phyloP scores from a whole-genome alignment of 768 basidiomycete genomes.

The Hypsizygus marmoreus region DNA sequence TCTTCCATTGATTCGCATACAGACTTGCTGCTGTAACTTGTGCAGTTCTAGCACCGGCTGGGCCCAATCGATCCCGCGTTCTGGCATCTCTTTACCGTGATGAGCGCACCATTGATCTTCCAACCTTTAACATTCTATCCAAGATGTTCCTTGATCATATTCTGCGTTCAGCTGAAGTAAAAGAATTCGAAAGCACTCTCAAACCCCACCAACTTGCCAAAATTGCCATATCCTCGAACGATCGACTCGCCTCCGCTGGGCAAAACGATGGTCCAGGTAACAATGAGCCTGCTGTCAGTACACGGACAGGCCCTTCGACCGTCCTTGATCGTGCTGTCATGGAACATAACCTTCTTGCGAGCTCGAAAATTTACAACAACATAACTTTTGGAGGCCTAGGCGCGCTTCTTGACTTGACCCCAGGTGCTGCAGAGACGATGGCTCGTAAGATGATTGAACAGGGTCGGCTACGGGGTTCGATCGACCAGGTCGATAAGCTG shows the following conservation, averaged over 20 bases:
- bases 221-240: conserved; percentile 82
- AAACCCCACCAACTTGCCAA: conserved; percentile 95
- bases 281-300: conserved; percentile 61
- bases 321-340: conserved; percentile 97
- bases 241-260: conserved; percentile 69
- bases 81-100: conserved; percentile 93
- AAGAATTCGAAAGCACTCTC: conserved; percentile 84
- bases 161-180: conserved; percentile 84
- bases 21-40: conserved; percentile 94
- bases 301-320: conserved; percentile 88
- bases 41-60: conserved; percentile 95
- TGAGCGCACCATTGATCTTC: conserved; percentile 80
- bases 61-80: conserved; percentile 92
- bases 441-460: conserved; percentile 99
- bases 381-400: conserved; percentile 96
- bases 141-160: conserved; percentile 99
- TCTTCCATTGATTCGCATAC: not conserved
- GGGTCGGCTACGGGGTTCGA: conserved; percentile 86
- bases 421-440: conserved; percentile 95
- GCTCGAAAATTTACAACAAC: conserved; percentile 96
- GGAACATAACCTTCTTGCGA: conserved; percentile 97
- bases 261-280: conserved; percentile 55
- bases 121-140: conserved; percentile 86
- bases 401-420: conserved; percentile 82
- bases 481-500: conserved; percentile 93